These are phyloP conservation scores for Dipteronia dyeriana DNA, from an alignment of 345 rosid genomes.

Conservation along the genomic window DNA sequence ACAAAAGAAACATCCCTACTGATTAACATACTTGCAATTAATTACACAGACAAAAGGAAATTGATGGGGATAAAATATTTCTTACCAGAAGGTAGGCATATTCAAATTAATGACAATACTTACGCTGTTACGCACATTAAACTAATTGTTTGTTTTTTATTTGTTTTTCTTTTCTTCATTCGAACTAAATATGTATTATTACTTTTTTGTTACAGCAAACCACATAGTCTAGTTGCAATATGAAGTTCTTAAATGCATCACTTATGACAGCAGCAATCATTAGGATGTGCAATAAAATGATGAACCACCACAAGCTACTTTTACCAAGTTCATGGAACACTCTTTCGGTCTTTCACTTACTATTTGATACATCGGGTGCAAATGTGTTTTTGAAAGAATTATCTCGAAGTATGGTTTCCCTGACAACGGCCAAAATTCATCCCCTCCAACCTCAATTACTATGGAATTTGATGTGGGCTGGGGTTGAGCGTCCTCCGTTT, in stretches of 20 bases:
- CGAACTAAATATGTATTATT: background rate
- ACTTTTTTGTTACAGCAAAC: background rate
- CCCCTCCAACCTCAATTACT: conserved; percentile 4
- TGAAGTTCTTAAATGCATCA: background rate
- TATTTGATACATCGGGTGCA: conserved; percentile 13
- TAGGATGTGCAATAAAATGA: background rate
- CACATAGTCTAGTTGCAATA: background rate
- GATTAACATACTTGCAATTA: background rate
- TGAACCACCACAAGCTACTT: too few relatives aligned
- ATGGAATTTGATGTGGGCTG: too few relatives aligned
- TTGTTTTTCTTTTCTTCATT: background rate
- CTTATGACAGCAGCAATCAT: background rate
- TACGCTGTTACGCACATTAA: background rate
- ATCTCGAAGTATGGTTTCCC: conserved; percentile 32
- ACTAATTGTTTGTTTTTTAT: background rate
- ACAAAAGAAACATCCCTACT: background rate
- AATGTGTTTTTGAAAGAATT: conserved; percentile 20
- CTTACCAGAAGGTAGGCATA: background rate
- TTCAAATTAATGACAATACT: background rate
- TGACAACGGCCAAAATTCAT: conserved; percentile 31
- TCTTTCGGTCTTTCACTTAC: conserved; percentile 10
- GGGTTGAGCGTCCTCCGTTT: background rate
- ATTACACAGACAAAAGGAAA: background rate
- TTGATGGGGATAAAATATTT: background rate
- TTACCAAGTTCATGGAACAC: background rate